Conservation (phyloP, 164 flowering plant genomes). For the Nelumbo lutea region DNA sequence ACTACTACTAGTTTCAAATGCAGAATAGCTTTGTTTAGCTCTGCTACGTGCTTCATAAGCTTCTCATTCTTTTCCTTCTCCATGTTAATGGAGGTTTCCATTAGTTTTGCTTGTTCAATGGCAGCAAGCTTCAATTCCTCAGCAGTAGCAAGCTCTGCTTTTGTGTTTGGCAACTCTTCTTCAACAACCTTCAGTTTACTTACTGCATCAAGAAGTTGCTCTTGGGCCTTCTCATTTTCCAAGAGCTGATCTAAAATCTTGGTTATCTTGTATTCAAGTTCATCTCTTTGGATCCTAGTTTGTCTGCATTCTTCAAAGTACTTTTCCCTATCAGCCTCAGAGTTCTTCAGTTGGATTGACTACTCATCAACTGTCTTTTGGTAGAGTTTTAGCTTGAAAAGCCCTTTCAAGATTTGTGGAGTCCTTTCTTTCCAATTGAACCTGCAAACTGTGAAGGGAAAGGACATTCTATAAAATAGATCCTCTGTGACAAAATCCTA, state of each 20-base stretch:
- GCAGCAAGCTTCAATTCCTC: constrained; percentile 2
- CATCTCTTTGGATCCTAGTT: constrained; percentile 19
- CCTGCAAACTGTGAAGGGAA: background rate
- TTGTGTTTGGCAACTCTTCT: constrained; percentile 26
- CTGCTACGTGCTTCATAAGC: constrained; percentile 30
- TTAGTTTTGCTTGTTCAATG: constrained; percentile 23
- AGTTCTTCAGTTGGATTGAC: constrained; percentile 25
- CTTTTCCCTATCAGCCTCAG: constrained; percentile 35
- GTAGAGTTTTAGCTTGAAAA: constrained; percentile 39
- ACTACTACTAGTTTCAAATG: constrained; percentile 23
- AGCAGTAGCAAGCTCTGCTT: constrained; percentile 27
- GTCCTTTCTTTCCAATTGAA: constrained; percentile 56
- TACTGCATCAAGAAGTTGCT: constrained; percentile 24
- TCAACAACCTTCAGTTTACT: constrained; percentile 29
- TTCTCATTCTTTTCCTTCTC: constrained; percentile 36
- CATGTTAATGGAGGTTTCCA: constrained; percentile 23
- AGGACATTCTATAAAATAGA: too few relatives aligned
- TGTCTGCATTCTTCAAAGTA: constrained; percentile 23
- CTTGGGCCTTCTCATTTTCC: constrained; percentile 22
- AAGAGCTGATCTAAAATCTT: constrained; percentile 21
- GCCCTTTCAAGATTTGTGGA: constrained; percentile 40
- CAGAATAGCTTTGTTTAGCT: constrained; percentile 36
- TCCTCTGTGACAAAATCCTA: too few relatives aligned
- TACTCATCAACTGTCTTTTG: constrained; percentile 34
- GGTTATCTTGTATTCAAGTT: constrained; percentile 39